Evolutionary conservation across 2,329 filamentous ascomycete species (phyloP).

Genomic region (Aspergillus udagawae): DNA sequence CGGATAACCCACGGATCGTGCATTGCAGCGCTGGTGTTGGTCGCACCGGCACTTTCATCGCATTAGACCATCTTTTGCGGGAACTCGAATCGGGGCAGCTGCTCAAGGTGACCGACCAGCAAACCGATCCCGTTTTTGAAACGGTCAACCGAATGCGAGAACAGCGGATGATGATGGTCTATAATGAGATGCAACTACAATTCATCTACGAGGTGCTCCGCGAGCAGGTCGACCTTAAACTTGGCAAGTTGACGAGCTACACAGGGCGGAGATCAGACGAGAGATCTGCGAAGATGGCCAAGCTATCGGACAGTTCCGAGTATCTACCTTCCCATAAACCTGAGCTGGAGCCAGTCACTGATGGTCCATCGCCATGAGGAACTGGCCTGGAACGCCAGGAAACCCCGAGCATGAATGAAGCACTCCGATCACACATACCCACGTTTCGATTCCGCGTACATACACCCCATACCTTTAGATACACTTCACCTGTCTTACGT

Average conservation of each 20-base stretch:
- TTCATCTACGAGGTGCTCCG: constrained; percentile 87
- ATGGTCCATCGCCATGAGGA: constrained; percentile 21
- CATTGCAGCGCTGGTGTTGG: constrained; percentile 92
- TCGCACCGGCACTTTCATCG: constrained; percentile 91
- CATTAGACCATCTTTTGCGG: constrained; percentile 82
- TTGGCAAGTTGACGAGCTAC: constrained; percentile 25
- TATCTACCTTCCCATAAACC: constrained; percentile 32
- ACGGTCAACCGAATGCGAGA: constrained; percentile 77
- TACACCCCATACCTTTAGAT: constrained; percentile 6
- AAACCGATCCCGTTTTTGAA: constrained; percentile 67
- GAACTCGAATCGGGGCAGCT: constrained; percentile 75
- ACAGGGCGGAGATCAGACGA: constrained; percentile 21
- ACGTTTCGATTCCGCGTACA: constrained; percentile 3
- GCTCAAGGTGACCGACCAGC: constrained; percentile 43
- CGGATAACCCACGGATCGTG: constrained; percentile 70
- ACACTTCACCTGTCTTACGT: constrained; percentile 1
- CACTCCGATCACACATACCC: background rate
- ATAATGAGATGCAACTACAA: constrained; percentile 75
- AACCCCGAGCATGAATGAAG: constrained; percentile 29
- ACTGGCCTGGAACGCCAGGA: constrained; percentile 26
- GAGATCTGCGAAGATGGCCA: constrained; percentile 35
- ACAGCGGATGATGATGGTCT: constrained; percentile 94
- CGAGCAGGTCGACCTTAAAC: constrained; percentile 45
- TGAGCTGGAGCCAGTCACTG: constrained; percentile 30
- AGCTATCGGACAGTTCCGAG: constrained; percentile 26